Evolutionary conservation across 208 protist genomes (phyloP).

Genomic region (Acanthamoeba castellanii): DNA sequence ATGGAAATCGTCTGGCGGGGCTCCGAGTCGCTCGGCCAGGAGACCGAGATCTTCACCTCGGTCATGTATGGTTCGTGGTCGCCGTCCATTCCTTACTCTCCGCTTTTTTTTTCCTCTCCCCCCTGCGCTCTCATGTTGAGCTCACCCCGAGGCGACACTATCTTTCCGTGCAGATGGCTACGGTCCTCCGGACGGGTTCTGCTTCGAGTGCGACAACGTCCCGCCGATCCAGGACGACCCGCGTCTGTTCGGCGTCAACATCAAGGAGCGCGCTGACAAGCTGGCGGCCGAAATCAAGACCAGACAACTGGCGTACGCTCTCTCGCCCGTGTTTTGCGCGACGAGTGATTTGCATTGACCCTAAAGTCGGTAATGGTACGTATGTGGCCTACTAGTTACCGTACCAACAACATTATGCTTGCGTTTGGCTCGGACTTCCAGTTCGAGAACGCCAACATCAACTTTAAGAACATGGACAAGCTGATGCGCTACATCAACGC

Average conservation of each 20-base stretch:
- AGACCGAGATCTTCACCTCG: constrained; percentile 75
- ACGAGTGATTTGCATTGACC: neutral
- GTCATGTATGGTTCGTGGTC: constrained; percentile 76
- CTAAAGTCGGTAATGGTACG: neutral
- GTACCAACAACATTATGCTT: constrained; percentile 44
- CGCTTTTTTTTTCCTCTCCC: neutral
- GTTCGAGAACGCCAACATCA: constrained; percentile 67
- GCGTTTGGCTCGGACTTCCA: constrained; percentile 65
- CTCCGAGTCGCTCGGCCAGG: constrained; percentile 13
- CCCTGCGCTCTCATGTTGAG: neutral
- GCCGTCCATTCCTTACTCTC: neutral
- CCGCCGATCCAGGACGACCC: constrained; percentile 68
- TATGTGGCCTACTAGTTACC: neutral
- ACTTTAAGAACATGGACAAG: constrained; percentile 80
- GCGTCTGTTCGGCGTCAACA: constrained; percentile 25
- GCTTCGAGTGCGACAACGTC: constrained; percentile 55
- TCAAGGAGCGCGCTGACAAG: constrained; percentile 42
- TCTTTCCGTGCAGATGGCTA: neutral
- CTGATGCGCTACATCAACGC: constrained; percentile 75
- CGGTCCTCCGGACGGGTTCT: constrained; percentile 25
- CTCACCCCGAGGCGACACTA: neutral
- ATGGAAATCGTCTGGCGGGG: constrained; percentile 77
- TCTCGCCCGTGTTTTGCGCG: neutral
- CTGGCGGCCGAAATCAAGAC: constrained; percentile 9
- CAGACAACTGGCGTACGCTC: neutral